Base-by-base conservation (phyloP, 192 early-diverging fungal genomes). In the Rhizophagus sp. region DNA sequence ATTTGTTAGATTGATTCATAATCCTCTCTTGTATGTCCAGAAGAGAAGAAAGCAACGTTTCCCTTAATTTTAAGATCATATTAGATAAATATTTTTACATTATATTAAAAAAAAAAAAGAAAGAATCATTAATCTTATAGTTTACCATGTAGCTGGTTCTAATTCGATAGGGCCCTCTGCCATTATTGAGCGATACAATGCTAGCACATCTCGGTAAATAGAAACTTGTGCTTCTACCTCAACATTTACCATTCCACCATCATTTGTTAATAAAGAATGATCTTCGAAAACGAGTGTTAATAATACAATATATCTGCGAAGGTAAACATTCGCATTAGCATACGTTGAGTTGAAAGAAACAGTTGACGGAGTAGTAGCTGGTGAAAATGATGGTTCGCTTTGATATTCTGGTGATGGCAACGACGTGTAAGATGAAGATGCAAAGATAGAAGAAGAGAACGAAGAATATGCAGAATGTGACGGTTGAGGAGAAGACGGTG, bases 201-300 rank as follows among this genome's bases (percentile, higher is more conserved):
- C 84, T 11, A 95, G 73, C 9, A 91, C 88, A 80, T 96, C 93
- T 62, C 89, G 90, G 82, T 92, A 95, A 19, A 92, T 83, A 24
- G 82, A 78, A 11, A 83, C 84, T 34, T 88, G 68, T 0, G 87
- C 84, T 30, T 90, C 89, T 72, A 82, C 74, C 47, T 88, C 90
- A 11, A 79, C 79, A 80, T 83, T 88, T 73, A 82, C 85, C 76
- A 80, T 87, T 44, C 83, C 80, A 19, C 79, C 65, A 68, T 86
- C 83, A 3, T 80, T 22, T 1, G 67, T 19, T 6, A 74, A 15
- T 3, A 64, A 30, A 2, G 80, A 70, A 68, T 86, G 88, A 44
- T 91, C 85, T 41, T 86, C 82, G 81, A 94, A 95, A 9, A 91
- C 79, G 1, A 93, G 76, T 33, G 86, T 87, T 27, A 95, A 70